These are phyloP conservation scores for Papiliotrema laurentii DNA, from an alignment of 1,284 basidiomycete species.

Conservation along the genomic window DNA sequence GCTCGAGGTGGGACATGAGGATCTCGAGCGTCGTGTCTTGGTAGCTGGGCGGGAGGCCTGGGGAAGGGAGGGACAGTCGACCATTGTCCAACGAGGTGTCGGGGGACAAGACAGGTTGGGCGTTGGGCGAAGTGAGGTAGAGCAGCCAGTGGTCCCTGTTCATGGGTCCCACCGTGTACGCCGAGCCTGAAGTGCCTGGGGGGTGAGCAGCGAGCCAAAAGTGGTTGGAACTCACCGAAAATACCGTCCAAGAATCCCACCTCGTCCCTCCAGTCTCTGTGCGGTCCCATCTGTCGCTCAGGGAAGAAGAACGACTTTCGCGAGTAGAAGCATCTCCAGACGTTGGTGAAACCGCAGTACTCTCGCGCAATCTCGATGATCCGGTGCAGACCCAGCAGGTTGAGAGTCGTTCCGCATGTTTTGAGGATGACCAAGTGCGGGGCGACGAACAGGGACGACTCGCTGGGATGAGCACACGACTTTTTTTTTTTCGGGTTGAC, in stretches of 20 bases:
- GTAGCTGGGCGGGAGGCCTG: constrained; percentile 12
- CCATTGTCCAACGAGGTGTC: constrained; percentile 15
- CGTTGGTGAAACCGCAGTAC: constrained; percentile 67
- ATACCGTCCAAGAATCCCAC: constrained; percentile 85
- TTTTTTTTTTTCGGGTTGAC: no score
- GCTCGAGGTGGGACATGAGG: constrained; percentile 91
- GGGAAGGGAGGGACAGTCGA: constrained; percentile 15
- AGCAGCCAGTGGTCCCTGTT: constrained; percentile 99
- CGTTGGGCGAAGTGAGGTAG: constrained; percentile 71
- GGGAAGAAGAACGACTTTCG: constrained; percentile 99
- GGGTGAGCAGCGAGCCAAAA: neutral
- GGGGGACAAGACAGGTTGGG: constrained; percentile 31
- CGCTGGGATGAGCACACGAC: constrained; percentile 57
- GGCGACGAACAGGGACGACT: constrained; percentile 95
- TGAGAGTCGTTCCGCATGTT: constrained; percentile 97
- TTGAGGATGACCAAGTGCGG: constrained; percentile 96
- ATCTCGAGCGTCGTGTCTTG: constrained; percentile 95
- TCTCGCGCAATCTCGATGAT: constrained; percentile 84
- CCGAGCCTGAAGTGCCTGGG: constrained; percentile 65
- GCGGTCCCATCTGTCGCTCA: constrained; percentile 88
- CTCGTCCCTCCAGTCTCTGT: constrained; percentile 91
- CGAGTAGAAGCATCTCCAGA: constrained; percentile 91
- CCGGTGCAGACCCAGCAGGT: constrained; percentile 85
- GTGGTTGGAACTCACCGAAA: constrained; percentile 54
- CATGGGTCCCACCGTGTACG: constrained; percentile 95